A percentile compares a stretch with the other conserved stretches of the same genome.
Conservation (phyloP, 2,329 filamentous ascomycete species). For the Calonectria leucothoes region DNA sequence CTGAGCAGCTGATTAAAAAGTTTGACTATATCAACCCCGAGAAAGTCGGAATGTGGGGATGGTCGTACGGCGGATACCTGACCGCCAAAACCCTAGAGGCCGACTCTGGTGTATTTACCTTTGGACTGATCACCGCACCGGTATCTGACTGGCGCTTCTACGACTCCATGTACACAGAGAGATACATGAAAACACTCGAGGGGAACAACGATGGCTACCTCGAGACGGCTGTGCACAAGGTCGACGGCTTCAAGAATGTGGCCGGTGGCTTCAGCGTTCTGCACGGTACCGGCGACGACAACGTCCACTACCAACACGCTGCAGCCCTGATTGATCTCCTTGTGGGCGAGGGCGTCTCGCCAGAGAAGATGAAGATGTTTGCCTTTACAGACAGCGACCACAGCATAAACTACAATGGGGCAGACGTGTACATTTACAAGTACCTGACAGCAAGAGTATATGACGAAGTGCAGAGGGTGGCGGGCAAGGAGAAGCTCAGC, state of each 20-base stretch:
- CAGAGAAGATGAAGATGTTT: conserved; percentile 71
- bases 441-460: conserved; percentile 70
- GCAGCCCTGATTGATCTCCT: conserved; percentile 72
- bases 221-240: conserved; percentile 67
- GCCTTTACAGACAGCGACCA: conserved; percentile 76
- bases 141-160: conserved; percentile 79
- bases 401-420: conserved; percentile 68
- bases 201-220: conserved; percentile 71
- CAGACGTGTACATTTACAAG: conserved; percentile 68
- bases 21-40: conserved; percentile 66
- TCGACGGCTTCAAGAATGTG: conserved; percentile 71
- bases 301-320: conserved; percentile 77
- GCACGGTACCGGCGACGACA: conserved; percentile 77
- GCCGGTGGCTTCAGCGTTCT: conserved; percentile 70
- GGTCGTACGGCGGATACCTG: conserved; percentile 76
- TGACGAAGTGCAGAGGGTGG: conserved; percentile 68
- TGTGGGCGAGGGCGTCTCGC: conserved; percentile 67
- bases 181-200: conserved; percentile 75
- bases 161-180: conserved; percentile 77
- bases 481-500: conserved; percentile 44
- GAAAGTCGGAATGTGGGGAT: conserved; percentile 75
- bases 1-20: conserved; percentile 62
- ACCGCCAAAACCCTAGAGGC: conserved; percentile 74
- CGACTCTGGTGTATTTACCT: conserved; percentile 69
- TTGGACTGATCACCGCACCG: conserved; percentile 73